Percentiles rank a stretch among this genome's conserved stretches.
Conservation (phyloP, 164 flowering plant genomes). For the Akebia trifoliata region DNA sequence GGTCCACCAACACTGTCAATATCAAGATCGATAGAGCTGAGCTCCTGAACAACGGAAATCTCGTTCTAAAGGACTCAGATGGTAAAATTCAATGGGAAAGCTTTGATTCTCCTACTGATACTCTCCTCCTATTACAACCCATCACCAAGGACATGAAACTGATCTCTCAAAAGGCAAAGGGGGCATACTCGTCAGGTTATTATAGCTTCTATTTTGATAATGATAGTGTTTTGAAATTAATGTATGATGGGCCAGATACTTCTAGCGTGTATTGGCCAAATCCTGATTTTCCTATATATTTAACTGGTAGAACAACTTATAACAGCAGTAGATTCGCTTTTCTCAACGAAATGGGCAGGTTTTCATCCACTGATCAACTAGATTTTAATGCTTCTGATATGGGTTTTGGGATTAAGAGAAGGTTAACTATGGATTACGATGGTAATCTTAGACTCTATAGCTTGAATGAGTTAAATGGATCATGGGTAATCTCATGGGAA, state of each 20-base stretch:
- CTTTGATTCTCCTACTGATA: constrained; percentile 20
- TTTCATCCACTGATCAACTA: constrained; percentile 11
- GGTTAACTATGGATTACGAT: constrained; percentile 21
- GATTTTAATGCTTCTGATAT: constrained; percentile 17
- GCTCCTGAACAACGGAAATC: constrained; percentile 17
- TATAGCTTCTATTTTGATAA: constrained; percentile 10
- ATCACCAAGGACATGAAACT: constrained; percentile 12
- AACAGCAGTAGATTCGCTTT: constrained; percentile 18
- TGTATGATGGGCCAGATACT: constrained; percentile 23
- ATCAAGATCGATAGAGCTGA: constrained; percentile 4
- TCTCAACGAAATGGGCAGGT: constrained; percentile 18
- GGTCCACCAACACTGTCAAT: constrained; percentile 13
- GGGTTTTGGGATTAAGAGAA: constrained; percentile 16
- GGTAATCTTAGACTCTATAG: constrained; percentile 25
- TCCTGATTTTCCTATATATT: constrained; percentile 9
- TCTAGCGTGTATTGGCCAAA: constrained; percentile 23
- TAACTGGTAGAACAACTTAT: constrained; percentile 10
- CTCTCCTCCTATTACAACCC: constrained; percentile 20
- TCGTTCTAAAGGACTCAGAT: constrained; percentile 6
- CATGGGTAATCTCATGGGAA: constrained; percentile 22
- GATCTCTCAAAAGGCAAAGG: constrained; percentile 7
- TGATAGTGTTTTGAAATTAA: constrained; percentile 15
- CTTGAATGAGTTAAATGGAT: constrained; percentile 7
- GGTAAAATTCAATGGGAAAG: constrained; percentile 13
- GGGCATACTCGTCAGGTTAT: constrained; percentile 10